Conservation (phyloP, 257 asterid species). For the Fraxinus americana region DNA sequence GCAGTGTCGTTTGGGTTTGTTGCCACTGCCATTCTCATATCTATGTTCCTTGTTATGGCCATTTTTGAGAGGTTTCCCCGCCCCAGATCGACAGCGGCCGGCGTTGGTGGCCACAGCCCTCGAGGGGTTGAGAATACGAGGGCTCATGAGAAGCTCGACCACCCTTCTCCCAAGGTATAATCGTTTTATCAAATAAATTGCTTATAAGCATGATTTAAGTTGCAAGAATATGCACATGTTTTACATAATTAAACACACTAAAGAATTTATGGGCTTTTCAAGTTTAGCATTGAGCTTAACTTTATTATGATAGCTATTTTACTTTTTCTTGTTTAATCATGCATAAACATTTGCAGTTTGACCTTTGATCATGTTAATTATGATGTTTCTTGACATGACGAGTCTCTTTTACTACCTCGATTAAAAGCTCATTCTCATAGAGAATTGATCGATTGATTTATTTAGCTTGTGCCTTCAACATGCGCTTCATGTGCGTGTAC, state of each 20-base stretch:
- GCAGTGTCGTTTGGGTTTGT: slow-evolving; percentile 90
- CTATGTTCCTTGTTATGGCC: slow-evolving; percentile 87
- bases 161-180: slow-evolving; percentile 72
- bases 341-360: slow-evolving; percentile 21
- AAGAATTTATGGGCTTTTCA: no score
- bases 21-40: slow-evolving; percentile 79
- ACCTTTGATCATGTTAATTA: slow-evolving; percentile 14
- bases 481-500: neutral
- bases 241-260: neutral
- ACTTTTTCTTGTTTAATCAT: slow-evolving; percentile 27
- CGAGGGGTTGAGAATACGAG: slow-evolving; percentile 39
- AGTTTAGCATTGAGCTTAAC: neutral
- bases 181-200: slow-evolving; percentile 1
- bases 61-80: slow-evolving; percentile 77
- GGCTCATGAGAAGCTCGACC: slow-evolving; percentile 43
- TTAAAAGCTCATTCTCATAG: neutral
- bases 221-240: neutral
- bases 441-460: no score
- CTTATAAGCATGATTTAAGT: neutral
- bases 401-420: neutral
- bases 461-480: neutral
- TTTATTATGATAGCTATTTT: slow-evolving; percentile 30
- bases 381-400: neutral
- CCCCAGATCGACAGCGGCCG: slow-evolving; percentile 38
- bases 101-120: slow-evolving; percentile 34